Evolutionary conservation across 1,284 basidiomycete species (phyloP), one percentile per base, ranked within the genome.

Genomic region (Ustilago bromivora): DNA sequence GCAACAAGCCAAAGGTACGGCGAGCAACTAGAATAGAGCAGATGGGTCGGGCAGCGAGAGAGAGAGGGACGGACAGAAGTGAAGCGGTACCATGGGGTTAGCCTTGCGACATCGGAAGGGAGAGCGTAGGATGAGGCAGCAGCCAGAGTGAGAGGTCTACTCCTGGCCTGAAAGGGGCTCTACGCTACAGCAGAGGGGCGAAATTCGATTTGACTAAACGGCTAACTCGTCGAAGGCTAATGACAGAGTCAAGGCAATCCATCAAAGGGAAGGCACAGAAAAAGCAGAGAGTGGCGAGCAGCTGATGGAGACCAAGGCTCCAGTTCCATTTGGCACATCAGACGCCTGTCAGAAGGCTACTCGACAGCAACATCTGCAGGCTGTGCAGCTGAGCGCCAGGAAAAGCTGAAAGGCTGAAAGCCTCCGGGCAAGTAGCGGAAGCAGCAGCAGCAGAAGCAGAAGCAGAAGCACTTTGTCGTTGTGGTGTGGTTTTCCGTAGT

Each of bases 341-440:
- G 49, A 51, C 49, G 34, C 49, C 49, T 51, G 49, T 51, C 49
- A 51, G 12, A 51, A 51, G 31, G 49, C 49, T 51, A 31, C 49
- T 51, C 49, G 49, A 51, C 49, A 51, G 49, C 49, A 13, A 11
- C 31, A 31, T 10, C 49, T 51, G 28, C 43, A 46, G 43, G 7
- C 19, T n/a, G 43, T 19, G 43, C 43, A 19, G 43, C 43, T 19
- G n/a, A 8, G 11, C 43, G 43, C 4, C 43, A 11, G n/a, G 19
- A 4, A 46, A 19, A 46, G 17, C n/a, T 19, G 23, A 41, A 11
- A 41, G 13, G 2, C 23, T 28, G 23, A 28, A 28, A 28, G 23
- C 23, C 23, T 28, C 23, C 0, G 3, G 3, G 23, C 23, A 28
- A 28, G 23, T 28, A 28, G 23, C 23, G 23, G 23, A 28, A 28